Base-by-base conservation (phyloP, 148 eudicot species). In the Spergularia marina region DNA sequence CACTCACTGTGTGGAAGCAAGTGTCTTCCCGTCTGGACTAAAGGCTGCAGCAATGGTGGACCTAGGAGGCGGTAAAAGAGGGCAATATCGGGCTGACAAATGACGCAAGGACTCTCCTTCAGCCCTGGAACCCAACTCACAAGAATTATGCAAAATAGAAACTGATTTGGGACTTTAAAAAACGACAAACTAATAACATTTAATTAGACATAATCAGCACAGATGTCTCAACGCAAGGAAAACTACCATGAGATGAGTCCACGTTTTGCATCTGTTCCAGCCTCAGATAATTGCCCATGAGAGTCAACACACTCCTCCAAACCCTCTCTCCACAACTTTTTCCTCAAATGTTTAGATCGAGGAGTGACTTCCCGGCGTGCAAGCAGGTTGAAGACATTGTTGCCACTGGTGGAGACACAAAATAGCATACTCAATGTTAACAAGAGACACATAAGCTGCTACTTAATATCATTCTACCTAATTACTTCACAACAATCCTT, bases 21-120 rank as follows among this genome's bases (percentile, higher is more conserved):
- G 93, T 54, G 91, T 87, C 74, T 80, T 90, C 71, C 98, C 98
- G 82, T 94, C 98, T 74, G 95, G 91, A 78, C 97, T 90, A 69
- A 94, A 94, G 68, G 98, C 95, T 75, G 96, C 96, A 40, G 98
- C 98, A 78, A 94, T 94, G 25, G 98, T 94, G 56, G 98, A 94
- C 88, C 97, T 86, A 34, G 98, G 98, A 72, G 97, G 92, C 59
- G 98, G 98, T 65, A 84, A 60, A 70, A 94, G 80, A 7, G 98
- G 96, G 76, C 97, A 94, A 82, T 94, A 94, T 75, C 87, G 85
- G 74, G 97, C 97, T 77, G 93, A 87, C 70, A 94, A 83, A 91
- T 90, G 87, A 44, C 77, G 86, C 84, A 94, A 80, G 65, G 98
- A 94, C 75, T 86, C 91, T 62, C 91, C 90, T 84, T 94, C 98